Conservation (phyloP, 2,329 filamentous ascomycete genomes). For the Aurifilum marmelostoma region DNA sequence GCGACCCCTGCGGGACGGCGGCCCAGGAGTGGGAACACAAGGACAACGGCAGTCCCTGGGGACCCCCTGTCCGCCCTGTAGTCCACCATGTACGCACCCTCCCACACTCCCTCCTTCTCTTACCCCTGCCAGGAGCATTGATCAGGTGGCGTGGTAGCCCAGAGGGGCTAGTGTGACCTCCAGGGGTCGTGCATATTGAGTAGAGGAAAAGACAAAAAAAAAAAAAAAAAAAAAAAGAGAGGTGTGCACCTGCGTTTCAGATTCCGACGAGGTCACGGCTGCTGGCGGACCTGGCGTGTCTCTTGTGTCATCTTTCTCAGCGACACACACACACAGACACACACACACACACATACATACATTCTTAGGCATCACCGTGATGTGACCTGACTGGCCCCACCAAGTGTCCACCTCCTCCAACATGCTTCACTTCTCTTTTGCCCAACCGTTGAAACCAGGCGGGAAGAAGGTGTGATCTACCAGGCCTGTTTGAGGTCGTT, state of each 20-base stretch:
- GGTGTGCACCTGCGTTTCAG: slow-evolving; percentile 17
- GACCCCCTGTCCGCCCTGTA: not conserved
- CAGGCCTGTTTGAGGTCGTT: not conserved
- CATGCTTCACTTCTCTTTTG: not conserved
- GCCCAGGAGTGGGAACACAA: not conserved
- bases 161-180: slow-evolving; percentile 22
- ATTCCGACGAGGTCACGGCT: not conserved
- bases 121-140: not conserved
- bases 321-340: no score
- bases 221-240: not conserved
- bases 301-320: not conserved
- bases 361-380: not conserved
- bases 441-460: not conserved
- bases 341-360: not conserved
- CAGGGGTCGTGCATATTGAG: slow-evolving; percentile 6
- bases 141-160: slow-evolving; percentile 18
- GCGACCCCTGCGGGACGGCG: not conserved
- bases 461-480: not conserved
- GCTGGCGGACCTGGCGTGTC: not conserved
- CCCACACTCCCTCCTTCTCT: not conserved
- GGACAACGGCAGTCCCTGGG: not conserved
- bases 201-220: no score
- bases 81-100: no score
- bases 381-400: not conserved
- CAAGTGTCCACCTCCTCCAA: not conserved